Conservation (phyloP, 768 basidiomycete species). For the Phylloporus sp. region DNA sequence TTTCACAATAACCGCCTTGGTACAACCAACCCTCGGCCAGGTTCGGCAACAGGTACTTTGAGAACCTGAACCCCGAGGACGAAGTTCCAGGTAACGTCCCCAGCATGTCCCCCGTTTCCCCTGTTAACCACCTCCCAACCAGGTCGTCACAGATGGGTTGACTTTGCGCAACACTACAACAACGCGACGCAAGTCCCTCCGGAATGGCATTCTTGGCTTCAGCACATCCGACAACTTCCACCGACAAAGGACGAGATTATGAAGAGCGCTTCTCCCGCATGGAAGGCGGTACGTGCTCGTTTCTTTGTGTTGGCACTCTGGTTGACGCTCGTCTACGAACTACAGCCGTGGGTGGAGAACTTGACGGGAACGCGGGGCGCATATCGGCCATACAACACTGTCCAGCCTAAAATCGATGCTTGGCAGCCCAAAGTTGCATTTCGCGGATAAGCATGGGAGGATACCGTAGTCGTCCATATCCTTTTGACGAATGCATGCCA, state of each 20-base stretch:
- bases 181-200: slow-evolving; percentile 93
- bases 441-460: slow-evolving; percentile 33
- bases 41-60: slow-evolving; percentile 92
- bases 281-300: slow-evolving; percentile 70
- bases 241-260: slow-evolving; percentile 73
- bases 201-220: slow-evolving; percentile 96
- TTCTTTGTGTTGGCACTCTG: not conserved
- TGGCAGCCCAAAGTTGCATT: slow-evolving; percentile 75
- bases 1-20: not conserved
- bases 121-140: slow-evolving; percentile 1
- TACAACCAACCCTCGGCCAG: slow-evolving; percentile 35
- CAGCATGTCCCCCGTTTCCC: not conserved
- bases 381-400: slow-evolving; percentile 86
- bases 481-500: too few species aligned
- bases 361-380: slow-evolving; percentile 91
- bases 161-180: slow-evolving; percentile 85
- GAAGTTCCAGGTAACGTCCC: slow-evolving; percentile 76
- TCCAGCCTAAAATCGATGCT: slow-evolving; percentile 68
- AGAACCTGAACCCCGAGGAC: slow-evolving; percentile 83
- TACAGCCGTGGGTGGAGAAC: slow-evolving; percentile 84
- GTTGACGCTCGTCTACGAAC: slow-evolving; percentile 2
- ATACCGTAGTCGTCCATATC: too few species aligned
- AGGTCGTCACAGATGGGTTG: slow-evolving; percentile 98
- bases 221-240: slow-evolving; percentile 80
- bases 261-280: slow-evolving; percentile 63